A percentile compares a stretch with the other conserved stretches of the same genome.
These are phyloP conservation scores for Fusarium sp. DNA, from an alignment of 2,329 filamentous ascomycete species.

Conservation along the genomic window DNA sequence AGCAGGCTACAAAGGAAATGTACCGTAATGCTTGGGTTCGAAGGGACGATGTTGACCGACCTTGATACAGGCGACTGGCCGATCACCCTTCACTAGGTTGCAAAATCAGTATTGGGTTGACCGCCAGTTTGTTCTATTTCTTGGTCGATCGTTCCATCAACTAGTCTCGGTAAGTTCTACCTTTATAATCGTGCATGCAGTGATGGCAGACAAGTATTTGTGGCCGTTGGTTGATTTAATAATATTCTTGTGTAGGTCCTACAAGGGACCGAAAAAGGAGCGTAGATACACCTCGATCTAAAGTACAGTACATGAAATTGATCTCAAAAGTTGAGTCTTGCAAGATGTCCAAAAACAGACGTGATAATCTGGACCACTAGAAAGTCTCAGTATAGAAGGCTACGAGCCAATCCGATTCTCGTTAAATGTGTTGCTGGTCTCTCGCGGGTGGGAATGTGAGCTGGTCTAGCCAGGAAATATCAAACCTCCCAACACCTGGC, in stretches of 20 bases:
- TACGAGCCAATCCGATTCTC: slow-evolving; percentile 1
- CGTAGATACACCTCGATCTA: slow-evolving; percentile 40
- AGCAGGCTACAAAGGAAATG: background rate
- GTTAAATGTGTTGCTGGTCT: background rate
- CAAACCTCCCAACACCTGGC: slow-evolving; percentile 9
- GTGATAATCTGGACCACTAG: slow-evolving; percentile 14
- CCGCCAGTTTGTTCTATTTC: background rate
- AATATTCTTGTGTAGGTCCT: slow-evolving; percentile 9
- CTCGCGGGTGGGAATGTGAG: background rate
- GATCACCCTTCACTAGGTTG: background rate
- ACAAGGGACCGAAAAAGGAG: slow-evolving; percentile 21
- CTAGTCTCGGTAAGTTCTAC: background rate
- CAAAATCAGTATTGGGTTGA: background rate
- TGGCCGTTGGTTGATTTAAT: slow-evolving; percentile 11
- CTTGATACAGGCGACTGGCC: background rate
- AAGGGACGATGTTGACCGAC: background rate
- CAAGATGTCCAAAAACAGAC: slow-evolving; percentile 36
- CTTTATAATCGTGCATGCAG: background rate
- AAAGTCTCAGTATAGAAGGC: slow-evolving; percentile 7
- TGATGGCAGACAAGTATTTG: background rate
- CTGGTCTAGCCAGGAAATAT: slow-evolving; percentile 22
- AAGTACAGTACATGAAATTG: slow-evolving; percentile 43
- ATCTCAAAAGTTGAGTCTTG: slow-evolving; percentile 35
- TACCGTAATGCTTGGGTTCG: background rate
- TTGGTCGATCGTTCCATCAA: background rate